Evolutionary conservation across 331 rosid species (phyloP), one percentile per base, ranked within the genome.

Genomic region (Telfairia occidentalis): DNA sequence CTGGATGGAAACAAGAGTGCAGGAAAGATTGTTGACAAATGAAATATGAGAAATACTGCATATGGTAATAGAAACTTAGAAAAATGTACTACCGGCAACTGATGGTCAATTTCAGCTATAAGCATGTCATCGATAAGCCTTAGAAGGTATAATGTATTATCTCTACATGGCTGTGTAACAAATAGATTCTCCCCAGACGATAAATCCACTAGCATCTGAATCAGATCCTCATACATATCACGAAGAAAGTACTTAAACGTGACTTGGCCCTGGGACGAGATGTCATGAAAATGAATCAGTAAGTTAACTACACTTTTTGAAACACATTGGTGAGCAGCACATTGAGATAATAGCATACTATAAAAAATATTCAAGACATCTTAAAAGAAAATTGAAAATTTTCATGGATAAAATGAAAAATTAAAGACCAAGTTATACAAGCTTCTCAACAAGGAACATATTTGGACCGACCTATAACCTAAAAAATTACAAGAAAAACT

Each of bases 111-210:
- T 88, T 91, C 98, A 26, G 96, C 83, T 71, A 87, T 81, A 80
- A 94, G 92, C 89, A 91, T 84, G 86, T 94, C 97, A 73, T 94
- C 98, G 58, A 91, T 85, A 85, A 94, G 83, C 80, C 82, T 91
- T 83, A 91, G 83, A 78, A 94, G 90, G 85, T 87, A 94, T 67
- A 94, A 74, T 13, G 96, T 80, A 87, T 94, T 94, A 81, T 94
- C 98, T 70, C 98, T 90, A 83, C 97, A 91, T 65, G 98, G 98
- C 80, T 94, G 98, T 1, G 87, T 86, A 71, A 83, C 63, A 64
- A 94, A 86, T 78, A 88, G 82, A 85, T 87, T 91, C 78, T 94
- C 98, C 64, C 43, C 88, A 78, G 90, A 85, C 79, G 96, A 94
- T 50, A 86, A 82, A 54, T 87, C 96, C 86, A 91, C 80, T 85